phyloP scores from a whole-genome alignment of 768 basidiomycete genomes.

The Suillus luteus region DNA sequence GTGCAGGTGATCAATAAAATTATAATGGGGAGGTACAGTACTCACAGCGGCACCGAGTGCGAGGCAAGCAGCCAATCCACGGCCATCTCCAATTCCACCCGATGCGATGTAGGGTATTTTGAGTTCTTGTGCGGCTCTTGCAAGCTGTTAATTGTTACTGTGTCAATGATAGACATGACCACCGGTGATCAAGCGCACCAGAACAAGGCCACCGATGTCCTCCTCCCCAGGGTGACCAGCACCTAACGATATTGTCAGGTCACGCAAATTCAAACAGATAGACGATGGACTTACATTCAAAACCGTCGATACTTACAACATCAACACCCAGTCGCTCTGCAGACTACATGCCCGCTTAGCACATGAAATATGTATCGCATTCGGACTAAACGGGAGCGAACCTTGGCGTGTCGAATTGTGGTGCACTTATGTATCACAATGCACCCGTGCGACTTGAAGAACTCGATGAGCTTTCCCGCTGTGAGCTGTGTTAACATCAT shows the following conservation, averaged over 20 bases:
- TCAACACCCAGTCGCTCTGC: conserved; percentile 84
- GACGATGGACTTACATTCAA: conserved; percentile 65
- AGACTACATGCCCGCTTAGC: conserved; percentile 34
- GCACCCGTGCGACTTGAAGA: conserved; percentile 77
- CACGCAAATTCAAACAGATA: conserved; percentile 9
- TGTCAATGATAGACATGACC: background rate
- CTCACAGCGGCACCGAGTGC: conserved; percentile 79
- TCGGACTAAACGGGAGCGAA: conserved; percentile 35
- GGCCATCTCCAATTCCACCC: conserved; percentile 86
- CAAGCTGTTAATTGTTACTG: conserved; percentile 52
- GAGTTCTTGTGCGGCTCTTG: conserved; percentile 82
- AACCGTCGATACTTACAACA: conserved; percentile 85
- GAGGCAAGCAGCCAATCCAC: conserved; percentile 80
- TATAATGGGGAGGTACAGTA: conserved; percentile 17
- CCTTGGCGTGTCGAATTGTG: conserved; percentile 82
- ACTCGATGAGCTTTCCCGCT: conserved; percentile 80
- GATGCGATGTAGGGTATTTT: conserved; percentile 87
- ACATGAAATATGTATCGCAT: conserved; percentile 14
- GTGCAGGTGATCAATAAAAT: background rate
- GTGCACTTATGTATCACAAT: conserved; percentile 92
- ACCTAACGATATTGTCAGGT: conserved; percentile 44
- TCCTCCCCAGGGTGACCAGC: conserved; percentile 96
- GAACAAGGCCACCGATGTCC: conserved; percentile 84
- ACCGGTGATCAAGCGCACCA: conserved; percentile 46
- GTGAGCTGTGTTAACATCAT: conserved; percentile 3